Base-by-base conservation (phyloP, 352 stramenopile species). In the Phytophthora citrophthora region DNA sequence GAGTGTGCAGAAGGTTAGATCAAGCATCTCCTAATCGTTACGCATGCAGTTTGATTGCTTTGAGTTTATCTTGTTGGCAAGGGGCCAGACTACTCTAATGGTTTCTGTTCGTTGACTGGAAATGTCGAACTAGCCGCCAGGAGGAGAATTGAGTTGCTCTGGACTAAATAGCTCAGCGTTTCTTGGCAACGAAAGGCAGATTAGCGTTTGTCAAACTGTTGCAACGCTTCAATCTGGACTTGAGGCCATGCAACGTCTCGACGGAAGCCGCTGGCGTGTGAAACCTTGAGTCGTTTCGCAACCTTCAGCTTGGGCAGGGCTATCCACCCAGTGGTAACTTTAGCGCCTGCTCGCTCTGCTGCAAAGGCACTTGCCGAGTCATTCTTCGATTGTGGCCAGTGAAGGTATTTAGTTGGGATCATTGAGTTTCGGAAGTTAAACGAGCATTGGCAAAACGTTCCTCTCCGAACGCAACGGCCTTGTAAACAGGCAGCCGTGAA, bases 401-500 rank as follows among this genome's bases (percentile, higher is more conserved):
- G 20, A 18, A 18, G 23, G 26, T 24, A 7, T 32, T 32, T 8
- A 9, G 27, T 32, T 47, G 15, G 15, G 24, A 10, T 9, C 38
- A 58, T 23, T 15, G 24, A 52, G 13, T 26, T 51, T 51, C 45
- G 45, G 26, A 32, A 43, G 40, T 61, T 61, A 52, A 52, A 52
- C 40, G 51, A 60, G 27, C 26, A 16, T 2, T 47, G 29, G 7
- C 24, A 50, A 36, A 60, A 44, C 52, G 52, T 29, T 40, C 24
- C 31, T 13, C 26, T 18, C 50, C 31, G 27, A 34, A 52, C 53
- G 11, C 16, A 45, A 46, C 41, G 27, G 26, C 16, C 24, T 20
- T 61, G 53, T 61, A 51, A 61, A 61, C 53, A 61, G 53, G 27
- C 16, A 7, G 18, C 7, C 3, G 27, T 49, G 16, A 48, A 27